Conservation (phyloP, 1,284 basidiomycete species). For the Austroboletus niveus region DNA sequence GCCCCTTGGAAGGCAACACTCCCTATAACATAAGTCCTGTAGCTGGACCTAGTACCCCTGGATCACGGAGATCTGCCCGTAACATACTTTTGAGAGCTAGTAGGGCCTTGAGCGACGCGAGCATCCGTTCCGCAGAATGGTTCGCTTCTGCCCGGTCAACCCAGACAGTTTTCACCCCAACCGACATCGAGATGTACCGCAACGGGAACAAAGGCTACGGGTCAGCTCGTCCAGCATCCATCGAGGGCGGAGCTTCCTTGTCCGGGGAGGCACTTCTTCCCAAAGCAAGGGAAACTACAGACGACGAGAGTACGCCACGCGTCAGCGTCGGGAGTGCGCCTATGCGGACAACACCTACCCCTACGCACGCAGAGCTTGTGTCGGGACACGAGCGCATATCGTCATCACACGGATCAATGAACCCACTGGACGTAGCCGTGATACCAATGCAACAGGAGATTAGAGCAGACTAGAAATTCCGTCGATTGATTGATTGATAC, state of each 20-base stretch:
- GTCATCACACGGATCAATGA: neutral
- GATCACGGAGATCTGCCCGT: constrained; percentile 14
- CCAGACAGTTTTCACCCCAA: constrained; percentile 14
- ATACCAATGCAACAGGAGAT: neutral
- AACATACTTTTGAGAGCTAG: constrained; percentile 23
- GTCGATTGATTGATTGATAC: neutral
- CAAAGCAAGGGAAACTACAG: constrained; percentile 6
- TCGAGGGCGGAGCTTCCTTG: neutral
- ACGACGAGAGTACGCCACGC: neutral
- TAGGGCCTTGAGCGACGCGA: constrained; percentile 28
- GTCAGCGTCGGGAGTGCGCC: constrained; percentile 44
- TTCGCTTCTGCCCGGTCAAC: constrained; percentile 20
- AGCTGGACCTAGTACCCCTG: constrained; percentile 5
- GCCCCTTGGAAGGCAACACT: constrained; percentile 5
- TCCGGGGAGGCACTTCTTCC: constrained; percentile 1
- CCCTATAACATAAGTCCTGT: neutral
- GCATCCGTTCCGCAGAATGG: constrained; percentile 34
- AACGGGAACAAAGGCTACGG: constrained; percentile 13
- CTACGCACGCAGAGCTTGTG: constrained; percentile 22
- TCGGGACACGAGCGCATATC: constrained; percentile 31
- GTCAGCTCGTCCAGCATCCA: neutral
- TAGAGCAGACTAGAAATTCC: neutral
- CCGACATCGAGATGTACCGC: constrained; percentile 31
- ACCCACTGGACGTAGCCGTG: neutral
- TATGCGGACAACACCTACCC: constrained; percentile 36